Percentiles rank a stretch among this genome's conserved stretches.
Conservation (phyloP, 225 moss, liverwort and hornwort genomes). For the Neckera pumila region DNA sequence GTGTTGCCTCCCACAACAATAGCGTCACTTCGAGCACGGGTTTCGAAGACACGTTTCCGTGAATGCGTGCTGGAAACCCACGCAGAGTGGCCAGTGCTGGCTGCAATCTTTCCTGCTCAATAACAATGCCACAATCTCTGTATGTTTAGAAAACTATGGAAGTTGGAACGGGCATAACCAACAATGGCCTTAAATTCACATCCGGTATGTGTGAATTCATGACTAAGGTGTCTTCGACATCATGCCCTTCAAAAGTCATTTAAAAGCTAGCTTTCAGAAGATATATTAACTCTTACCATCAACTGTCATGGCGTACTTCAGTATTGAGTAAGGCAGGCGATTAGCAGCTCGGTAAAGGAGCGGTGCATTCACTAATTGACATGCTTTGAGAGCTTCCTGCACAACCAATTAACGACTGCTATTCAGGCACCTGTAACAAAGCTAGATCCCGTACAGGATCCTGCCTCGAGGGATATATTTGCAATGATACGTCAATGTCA, state of each 20-base stretch:
- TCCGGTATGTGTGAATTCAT: neutral
- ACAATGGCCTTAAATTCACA: neutral
- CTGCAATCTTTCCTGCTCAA: constrained; percentile 86
- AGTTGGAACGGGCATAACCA: neutral
- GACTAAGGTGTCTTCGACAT: neutral
- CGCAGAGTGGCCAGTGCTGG: constrained; percentile 83
- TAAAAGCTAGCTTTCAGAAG: neutral
- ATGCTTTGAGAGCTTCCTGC: constrained; percentile 74
- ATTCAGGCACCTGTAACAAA: neutral
- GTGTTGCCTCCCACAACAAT: constrained; percentile 94
- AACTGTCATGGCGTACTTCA: constrained; percentile 95
- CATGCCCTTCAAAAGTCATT: neutral
- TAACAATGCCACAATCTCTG: neutral
- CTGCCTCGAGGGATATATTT: neutral
- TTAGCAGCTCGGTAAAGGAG: constrained; percentile 76
- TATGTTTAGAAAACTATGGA: neutral
- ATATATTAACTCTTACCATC: constrained; percentile 43
- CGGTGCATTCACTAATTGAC: constrained; percentile 78
- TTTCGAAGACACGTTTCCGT: constrained; percentile 69
- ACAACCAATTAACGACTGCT: neutral
- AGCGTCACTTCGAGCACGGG: constrained; percentile 81
- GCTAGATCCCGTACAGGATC: neutral
- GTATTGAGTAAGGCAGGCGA: constrained; percentile 73
- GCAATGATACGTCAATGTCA: neutral
- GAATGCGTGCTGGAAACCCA: constrained; percentile 92